phyloP scores from a whole-genome alignment of 2,329 filamentous ascomycete genomes.

The Fusarium penzigii region DNA sequence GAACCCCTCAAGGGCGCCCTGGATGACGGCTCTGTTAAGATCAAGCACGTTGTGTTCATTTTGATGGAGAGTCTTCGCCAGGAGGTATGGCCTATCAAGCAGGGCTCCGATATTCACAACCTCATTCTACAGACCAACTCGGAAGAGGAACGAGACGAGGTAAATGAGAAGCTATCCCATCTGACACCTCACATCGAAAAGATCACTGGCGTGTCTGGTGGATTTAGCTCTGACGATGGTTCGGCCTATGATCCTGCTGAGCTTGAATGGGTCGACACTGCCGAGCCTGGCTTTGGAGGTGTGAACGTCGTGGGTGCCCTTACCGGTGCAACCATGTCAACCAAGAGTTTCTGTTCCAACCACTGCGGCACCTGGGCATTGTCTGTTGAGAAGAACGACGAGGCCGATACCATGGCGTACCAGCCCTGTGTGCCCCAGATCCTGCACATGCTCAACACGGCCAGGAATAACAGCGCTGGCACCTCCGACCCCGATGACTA shows the following conservation, averaged over 20 bases:
- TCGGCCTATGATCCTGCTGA: neutral
- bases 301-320: neutral
- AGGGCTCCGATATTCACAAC: constrained; percentile 40
- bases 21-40: constrained; percentile 33
- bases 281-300: neutral
- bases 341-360: neutral
- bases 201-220: constrained; percentile 2
- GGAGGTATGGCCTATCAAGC: constrained; percentile 47
- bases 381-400: neutral
- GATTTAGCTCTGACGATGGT: neutral
- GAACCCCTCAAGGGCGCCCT: constrained; percentile 29
- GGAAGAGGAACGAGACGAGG: constrained; percentile 24
- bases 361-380: neutral
- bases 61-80: constrained; percentile 47
- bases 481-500: neutral
- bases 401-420: neutral
- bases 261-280: neutral
- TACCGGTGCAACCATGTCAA: neutral
- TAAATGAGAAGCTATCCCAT: constrained; percentile 22
- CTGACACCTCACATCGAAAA: constrained; percentile 6
- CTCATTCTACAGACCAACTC: constrained; percentile 29
- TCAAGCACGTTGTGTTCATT: constrained; percentile 46
- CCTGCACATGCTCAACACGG: neutral
- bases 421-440: neutral
- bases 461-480: neutral